phyloP scores from a whole-genome alignment of 192 early-diverging fungal species.

The Backusella parvicylindrica region DNA sequence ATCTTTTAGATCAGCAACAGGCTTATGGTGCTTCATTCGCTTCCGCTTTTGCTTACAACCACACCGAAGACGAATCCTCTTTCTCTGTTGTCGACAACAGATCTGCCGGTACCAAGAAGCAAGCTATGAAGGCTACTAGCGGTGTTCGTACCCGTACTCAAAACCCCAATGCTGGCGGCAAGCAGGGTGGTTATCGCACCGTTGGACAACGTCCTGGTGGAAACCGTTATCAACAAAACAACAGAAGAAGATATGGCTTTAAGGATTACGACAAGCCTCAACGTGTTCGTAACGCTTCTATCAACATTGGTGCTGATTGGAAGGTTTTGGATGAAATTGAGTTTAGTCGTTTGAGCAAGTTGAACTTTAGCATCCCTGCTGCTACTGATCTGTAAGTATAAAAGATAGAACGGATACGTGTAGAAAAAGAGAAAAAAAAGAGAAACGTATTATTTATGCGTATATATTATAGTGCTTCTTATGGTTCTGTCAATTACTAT shows the following conservation, averaged over 20 bases:
- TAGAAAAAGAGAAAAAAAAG: neutral
- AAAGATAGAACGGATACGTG: too few relatives aligned
- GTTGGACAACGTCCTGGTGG: conserved; percentile 36
- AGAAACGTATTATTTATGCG: neutral
- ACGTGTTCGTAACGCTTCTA: conserved; percentile 79
- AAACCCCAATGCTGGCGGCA: conserved; percentile 36
- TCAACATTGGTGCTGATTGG: conserved; percentile 89
- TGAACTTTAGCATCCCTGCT: conserved; percentile 75
- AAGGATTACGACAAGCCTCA: conserved; percentile 57
- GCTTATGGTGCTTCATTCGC: conserved; percentile 83
- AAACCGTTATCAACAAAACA: conserved; percentile 20
- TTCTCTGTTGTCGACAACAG: conserved; percentile 93
- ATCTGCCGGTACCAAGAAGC: conserved; percentile 61
- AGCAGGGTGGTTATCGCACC: conserved; percentile 39
- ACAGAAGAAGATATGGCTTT: conserved; percentile 40
- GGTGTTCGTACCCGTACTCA: conserved; percentile 42
- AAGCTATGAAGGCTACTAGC: conserved; percentile 44
- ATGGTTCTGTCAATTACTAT: conserved; percentile 73
- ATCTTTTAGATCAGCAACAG: conserved; percentile 55
- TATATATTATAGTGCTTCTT: conserved; percentile 48
- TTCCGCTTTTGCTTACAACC: conserved; percentile 84
- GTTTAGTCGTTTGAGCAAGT: conserved; percentile 80
- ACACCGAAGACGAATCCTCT: conserved; percentile 88
- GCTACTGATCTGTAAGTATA: conserved; percentile 73
- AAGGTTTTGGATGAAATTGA: conserved; percentile 92